Base-by-base conservation (phyloP, 495 filamentous ascomycete genomes). In the Aspergillus wentii region DNA sequence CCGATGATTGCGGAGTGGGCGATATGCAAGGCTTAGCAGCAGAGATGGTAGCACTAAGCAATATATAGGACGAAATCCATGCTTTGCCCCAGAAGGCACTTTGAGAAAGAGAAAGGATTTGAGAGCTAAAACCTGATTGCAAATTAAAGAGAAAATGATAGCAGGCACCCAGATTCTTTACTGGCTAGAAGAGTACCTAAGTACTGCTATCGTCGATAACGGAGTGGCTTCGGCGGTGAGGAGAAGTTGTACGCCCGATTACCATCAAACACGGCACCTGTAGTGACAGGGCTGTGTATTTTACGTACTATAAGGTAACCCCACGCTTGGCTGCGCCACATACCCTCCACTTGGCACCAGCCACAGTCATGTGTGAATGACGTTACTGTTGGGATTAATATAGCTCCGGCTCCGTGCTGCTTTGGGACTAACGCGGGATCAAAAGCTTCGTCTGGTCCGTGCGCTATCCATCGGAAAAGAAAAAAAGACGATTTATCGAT, bases 381-480 rank as follows among this genome's bases (percentile, higher is more conserved):
- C 25, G 32, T n/a, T n/a, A n/a, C n/a, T n/a, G n/a, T n/a, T n/a
- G n/a, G 38, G 33, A 35, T 10, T 33, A 37, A 31, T 18, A 16
- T 29, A 13, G 20, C 11, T 17, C 30, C 22, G 26, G 8, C 13
- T 10, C 16, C 41, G 30, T 35, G 26, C 25, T 19, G 10, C 13
- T 43, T 43, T 36, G 14, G 36, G 36, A 27, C 17, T 29, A 39
- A 14, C 13, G 21, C 15, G 19, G 18, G n/a, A 14, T 10, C 17
- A 41, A 17, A 36, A 21, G 19, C 16, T 33, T 9, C 13, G 9
- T 18, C 4, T 22, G 48, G 52, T 41, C 48, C 44, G 48, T 51
- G 52, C 52, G 44, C 33, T 49, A 49, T 51, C 52, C n/a, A n/a
- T n/a, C n/a, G 41, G 43, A 51, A 51, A 45, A 31, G 45, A 40